Conservation (phyloP, 2,329 filamentous ascomycete species). For the Neonectria punicea region DNA sequence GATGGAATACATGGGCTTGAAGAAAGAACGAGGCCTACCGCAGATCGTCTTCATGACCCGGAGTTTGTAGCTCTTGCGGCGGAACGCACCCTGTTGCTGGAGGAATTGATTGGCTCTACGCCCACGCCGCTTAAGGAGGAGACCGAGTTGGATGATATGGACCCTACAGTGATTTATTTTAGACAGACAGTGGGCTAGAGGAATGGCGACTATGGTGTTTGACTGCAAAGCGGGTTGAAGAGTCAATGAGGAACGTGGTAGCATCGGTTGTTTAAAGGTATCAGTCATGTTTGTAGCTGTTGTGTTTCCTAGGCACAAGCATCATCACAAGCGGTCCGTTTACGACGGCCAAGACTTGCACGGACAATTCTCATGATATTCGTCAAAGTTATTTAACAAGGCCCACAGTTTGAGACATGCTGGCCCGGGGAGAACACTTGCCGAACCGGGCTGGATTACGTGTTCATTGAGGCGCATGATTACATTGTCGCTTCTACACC, state of each 20-base stretch:
- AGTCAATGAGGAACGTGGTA: not conserved
- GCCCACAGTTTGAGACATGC: not conserved
- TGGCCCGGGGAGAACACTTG: conserved; percentile 2
- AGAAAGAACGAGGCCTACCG: not conserved
- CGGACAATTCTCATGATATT: not conserved
- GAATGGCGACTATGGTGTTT: not conserved
- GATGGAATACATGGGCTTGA: conserved; percentile 8
- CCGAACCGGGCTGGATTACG: conserved; percentile 31
- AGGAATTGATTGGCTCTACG: conserved; percentile 12
- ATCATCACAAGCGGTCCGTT: not conserved
- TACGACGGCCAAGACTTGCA: not conserved
- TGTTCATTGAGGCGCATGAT: conserved; percentile 34
- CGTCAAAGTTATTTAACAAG: conserved; percentile 1
- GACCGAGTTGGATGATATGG: not conserved
- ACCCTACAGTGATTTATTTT: not conserved
- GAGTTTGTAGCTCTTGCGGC: not conserved
- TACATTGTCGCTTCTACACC: conserved; percentile 8
- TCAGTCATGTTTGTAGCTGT: not conserved
- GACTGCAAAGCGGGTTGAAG: not conserved
- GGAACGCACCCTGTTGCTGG: not conserved
- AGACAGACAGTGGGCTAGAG: not conserved
- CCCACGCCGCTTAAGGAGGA: conserved; percentile 1
- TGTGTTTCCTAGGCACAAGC: not conserved
- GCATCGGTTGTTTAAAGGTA: not conserved
- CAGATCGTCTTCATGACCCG: not conserved